A percentile compares a stretch with the other conserved stretches of the same genome.
phyloP scores from a whole-genome alignment of 2,329 filamentous ascomycete genomes.

The Hypocrella siamensis region DNA sequence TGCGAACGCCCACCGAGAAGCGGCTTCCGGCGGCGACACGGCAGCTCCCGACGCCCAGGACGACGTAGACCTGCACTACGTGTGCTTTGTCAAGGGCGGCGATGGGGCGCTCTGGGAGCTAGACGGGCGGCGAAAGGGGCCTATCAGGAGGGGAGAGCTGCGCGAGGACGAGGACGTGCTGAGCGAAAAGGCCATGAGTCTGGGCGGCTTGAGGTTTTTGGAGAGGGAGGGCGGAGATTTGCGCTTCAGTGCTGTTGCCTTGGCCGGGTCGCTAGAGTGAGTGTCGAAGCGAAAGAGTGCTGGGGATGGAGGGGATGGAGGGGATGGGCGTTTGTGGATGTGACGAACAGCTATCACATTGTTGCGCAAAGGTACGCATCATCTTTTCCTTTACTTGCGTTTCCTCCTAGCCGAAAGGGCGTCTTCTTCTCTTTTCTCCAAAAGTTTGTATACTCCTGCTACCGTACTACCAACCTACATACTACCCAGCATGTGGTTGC shows the following conservation, averaged over 20 bases:
- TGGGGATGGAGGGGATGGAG: no score
- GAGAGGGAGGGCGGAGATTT: slow-evolving; percentile 39
- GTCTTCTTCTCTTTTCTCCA: no score
- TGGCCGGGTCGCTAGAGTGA: slow-evolving; percentile 35
- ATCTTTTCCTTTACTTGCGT: no score
- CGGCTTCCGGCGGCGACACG: slow-evolving; percentile 66
- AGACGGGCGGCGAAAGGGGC: slow-evolving; percentile 42
- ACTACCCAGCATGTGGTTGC: no score
- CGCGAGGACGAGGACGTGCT: slow-evolving; percentile 51
- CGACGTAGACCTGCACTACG: slow-evolving; percentile 85
- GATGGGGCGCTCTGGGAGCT: slow-evolving; percentile 50
- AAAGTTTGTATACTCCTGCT: no score
- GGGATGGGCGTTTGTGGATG: no score
- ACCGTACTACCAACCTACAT: no score
- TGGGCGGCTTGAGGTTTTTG: slow-evolving; percentile 47
- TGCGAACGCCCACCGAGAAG: slow-evolving; percentile 62
- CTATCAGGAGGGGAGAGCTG: slow-evolving; percentile 39
- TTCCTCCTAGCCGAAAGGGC: no score
- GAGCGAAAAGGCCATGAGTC: slow-evolving; percentile 56
- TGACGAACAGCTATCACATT: no score
- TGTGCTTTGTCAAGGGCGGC: slow-evolving; percentile 71
- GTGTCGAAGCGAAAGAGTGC: no score
- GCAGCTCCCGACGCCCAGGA: slow-evolving; percentile 62
- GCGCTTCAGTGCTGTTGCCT: slow-evolving; percentile 41
- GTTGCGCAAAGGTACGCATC: no score